phyloP scores from a whole-genome alignment of 1,284 basidiomycete genomes.

The Nidula niveotomentosa region DNA sequence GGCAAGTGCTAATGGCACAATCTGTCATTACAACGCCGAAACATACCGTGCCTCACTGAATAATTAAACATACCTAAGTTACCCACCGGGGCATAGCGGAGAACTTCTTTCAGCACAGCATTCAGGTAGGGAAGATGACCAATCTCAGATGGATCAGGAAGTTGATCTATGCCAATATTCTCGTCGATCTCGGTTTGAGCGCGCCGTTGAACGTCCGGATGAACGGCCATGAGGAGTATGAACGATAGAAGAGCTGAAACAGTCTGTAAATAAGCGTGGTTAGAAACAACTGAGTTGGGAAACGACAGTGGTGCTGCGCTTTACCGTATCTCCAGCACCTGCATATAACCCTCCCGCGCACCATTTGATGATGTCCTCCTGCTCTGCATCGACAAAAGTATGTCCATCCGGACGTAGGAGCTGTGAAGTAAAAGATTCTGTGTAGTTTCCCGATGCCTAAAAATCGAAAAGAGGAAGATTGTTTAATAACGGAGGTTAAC shows the following conservation, averaged over 20 bases:
- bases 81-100: slow-evolving; percentile 47
- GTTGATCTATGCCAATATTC: no score
- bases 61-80: slow-evolving; percentile 46
- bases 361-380: slow-evolving; percentile 43
- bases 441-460: slow-evolving; percentile 19
- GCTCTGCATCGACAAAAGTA: no score
- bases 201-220: slow-evolving; percentile 39
- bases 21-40: no score
- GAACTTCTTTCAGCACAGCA: slow-evolving; percentile 51
- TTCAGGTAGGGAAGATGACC: slow-evolving; percentile 41
- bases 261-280: slow-evolving; percentile 36
- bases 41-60: no score
- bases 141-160: slow-evolving; percentile 40
- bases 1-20: slow-evolving; percentile 36
- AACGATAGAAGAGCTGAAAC: slow-evolving; percentile 43
- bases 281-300: no score
- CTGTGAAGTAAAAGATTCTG: slow-evolving; percentile 36
- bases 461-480: no score
- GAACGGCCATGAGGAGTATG: slow-evolving; percentile 48
- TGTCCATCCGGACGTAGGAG: slow-evolving; percentile 26
- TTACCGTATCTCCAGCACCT: slow-evolving; percentile 43
- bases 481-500: not conserved
- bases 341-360: slow-evolving; percentile 41
- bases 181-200: slow-evolving; percentile 45
- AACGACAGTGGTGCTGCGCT: no score